Conservation (phyloP, 2,329 filamentous ascomycete genomes). For the Stylonectria norvegica region DNA sequence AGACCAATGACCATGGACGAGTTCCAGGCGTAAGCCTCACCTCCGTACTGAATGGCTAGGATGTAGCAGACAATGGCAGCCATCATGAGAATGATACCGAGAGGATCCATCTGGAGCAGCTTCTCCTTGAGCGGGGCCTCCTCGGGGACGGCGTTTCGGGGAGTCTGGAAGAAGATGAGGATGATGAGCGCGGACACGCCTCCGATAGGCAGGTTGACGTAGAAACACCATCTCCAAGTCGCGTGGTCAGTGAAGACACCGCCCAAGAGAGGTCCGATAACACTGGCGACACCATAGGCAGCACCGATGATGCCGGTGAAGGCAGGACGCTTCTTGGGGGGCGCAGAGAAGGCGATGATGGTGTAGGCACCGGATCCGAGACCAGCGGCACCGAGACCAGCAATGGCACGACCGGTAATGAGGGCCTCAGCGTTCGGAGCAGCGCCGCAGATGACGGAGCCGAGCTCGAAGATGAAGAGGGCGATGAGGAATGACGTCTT, state of each 20-base stretch:
- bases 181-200: conserved; percentile 34
- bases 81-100: conserved; percentile 45
- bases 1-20: conserved; percentile 40
- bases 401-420: conserved; percentile 51
- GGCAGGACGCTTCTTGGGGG: conserved; percentile 33
- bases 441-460: conserved; percentile 49
- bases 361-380: conserved; percentile 48
- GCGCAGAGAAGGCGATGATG: conserved; percentile 45
- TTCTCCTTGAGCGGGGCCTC: conserved; percentile 40
- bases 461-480: conserved; percentile 53
- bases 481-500: conserved; percentile 46
- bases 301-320: conserved; percentile 39
- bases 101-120: conserved; percentile 46
- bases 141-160: conserved; percentile 35
- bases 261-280: conserved; percentile 36
- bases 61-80: conserved; percentile 41
- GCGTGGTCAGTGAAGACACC: conserved; percentile 37
- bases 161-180: conserved; percentile 42
- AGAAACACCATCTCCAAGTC: conserved; percentile 40
- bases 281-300: conserved; percentile 34
- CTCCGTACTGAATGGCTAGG: conserved; percentile 48
- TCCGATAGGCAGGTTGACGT: conserved; percentile 38
- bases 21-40: conserved; percentile 42
- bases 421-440: conserved; percentile 45
- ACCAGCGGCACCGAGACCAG: conserved; percentile 46